phyloP scores from a whole-genome alignment of 2,329 filamentous ascomycete genomes.

The Aureobasidium zeae region DNA sequence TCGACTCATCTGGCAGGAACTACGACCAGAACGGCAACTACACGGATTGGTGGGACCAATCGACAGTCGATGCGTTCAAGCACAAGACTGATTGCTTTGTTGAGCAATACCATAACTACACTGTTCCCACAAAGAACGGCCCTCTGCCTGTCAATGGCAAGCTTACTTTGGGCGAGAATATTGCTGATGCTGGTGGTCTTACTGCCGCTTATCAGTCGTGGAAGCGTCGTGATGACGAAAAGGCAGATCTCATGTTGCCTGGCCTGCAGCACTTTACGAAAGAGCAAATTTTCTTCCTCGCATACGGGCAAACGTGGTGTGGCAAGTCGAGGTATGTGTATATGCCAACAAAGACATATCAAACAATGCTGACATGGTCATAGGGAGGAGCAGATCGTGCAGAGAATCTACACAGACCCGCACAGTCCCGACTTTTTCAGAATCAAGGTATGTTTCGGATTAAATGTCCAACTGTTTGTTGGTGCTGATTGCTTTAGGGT shows the following conservation, averaged over 20 bases:
- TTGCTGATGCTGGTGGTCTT: conserved; percentile 61
- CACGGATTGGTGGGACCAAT: conserved; percentile 57
- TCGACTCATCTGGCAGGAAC: conserved; percentile 56
- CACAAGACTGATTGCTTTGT: conserved; percentile 56
- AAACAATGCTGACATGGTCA: neutral
- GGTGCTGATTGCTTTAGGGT: conserved; percentile 29
- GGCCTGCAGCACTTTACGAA: conserved; percentile 54
- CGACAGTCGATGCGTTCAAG: conserved; percentile 50
- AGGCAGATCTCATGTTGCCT: conserved; percentile 47
- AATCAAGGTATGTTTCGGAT: conserved; percentile 23
- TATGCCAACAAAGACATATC: neutral
- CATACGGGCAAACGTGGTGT: conserved; percentile 46
- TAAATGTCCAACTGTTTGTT: too few species aligned
- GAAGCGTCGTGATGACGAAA: conserved; percentile 47
- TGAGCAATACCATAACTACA: conserved; percentile 56
- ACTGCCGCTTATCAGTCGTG: conserved; percentile 56
- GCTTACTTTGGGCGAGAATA: conserved; percentile 59
- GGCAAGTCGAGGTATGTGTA: conserved; percentile 39
- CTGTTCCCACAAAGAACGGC: conserved; percentile 47
- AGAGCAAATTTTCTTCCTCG: conserved; percentile 61
- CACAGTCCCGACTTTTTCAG: conserved; percentile 57
- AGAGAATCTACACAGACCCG: conserved; percentile 51
- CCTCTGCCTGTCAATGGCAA: conserved; percentile 53
- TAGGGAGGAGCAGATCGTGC: conserved; percentile 48
- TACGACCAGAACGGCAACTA: conserved; percentile 57